These are phyloP conservation scores for Hygrophoropsis aurantiaca DNA, from an alignment of 768 basidiomycete species.

Conservation along the genomic window DNA sequence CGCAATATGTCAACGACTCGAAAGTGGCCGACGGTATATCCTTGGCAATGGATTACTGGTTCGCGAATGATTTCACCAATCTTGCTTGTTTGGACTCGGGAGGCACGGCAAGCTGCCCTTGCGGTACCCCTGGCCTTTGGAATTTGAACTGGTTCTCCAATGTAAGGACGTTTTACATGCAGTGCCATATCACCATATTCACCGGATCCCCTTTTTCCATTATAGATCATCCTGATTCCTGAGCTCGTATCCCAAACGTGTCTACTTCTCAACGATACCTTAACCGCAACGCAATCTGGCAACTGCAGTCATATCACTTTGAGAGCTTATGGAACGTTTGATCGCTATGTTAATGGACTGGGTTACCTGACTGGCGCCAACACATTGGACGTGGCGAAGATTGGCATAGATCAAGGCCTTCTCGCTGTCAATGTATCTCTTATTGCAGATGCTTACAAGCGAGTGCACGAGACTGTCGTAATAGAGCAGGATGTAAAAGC, in stretches of 20 bases:
- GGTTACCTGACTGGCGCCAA: constrained; percentile 64
- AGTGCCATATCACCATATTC: neutral
- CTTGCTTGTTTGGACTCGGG: constrained; percentile 54
- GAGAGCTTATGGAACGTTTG: constrained; percentile 52
- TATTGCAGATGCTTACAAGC: constrained; percentile 47
- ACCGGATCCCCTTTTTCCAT: neutral
- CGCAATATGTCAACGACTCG: constrained; percentile 42
- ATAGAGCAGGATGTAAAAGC: constrained; percentile 45
- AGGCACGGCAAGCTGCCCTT: constrained; percentile 54
- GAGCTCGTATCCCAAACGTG: constrained; percentile 56
- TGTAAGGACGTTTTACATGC: constrained; percentile 27
- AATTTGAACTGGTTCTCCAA: constrained; percentile 70
- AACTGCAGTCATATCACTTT: constrained; percentile 51
- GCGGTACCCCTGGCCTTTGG: constrained; percentile 51
- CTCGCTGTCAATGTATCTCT: constrained; percentile 40
- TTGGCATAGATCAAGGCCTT: constrained; percentile 53
- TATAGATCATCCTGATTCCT: constrained; percentile 61
- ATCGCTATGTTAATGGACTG: constrained; percentile 40
- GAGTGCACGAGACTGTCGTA: constrained; percentile 52
- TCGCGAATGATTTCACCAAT: constrained; percentile 55
- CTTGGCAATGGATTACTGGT: constrained; percentile 63
- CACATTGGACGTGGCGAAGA: constrained; percentile 60
- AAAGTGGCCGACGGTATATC: constrained; percentile 41
- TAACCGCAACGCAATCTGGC: constrained; percentile 39
- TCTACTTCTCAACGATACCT: constrained; percentile 49